A percentile compares a stretch with the other conserved stretches of the same genome.
phyloP scores from a whole-genome alignment of 2,329 filamentous ascomycete species.

The Fusarium denticulatum region DNA sequence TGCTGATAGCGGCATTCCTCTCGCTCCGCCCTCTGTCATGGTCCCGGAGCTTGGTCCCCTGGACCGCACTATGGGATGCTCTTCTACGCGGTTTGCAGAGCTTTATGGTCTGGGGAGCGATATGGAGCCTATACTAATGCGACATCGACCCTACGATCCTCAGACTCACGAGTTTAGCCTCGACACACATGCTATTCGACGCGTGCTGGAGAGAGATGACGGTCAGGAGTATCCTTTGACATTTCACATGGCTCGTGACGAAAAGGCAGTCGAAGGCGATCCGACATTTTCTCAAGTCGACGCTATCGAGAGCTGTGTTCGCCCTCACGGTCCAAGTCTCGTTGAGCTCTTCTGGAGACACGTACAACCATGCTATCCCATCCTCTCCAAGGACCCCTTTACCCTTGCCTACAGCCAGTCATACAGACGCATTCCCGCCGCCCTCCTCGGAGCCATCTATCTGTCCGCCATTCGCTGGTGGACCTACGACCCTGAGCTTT shows the following conservation, averaged over 20 bases:
- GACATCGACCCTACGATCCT: conserved; percentile 63
- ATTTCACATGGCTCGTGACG: conserved; percentile 48
- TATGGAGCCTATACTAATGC: conserved; percentile 49
- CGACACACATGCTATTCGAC: conserved; percentile 69
- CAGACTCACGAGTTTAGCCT: conserved; percentile 53
- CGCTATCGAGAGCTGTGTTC: conserved; percentile 67
- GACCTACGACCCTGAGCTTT: conserved; percentile 54
- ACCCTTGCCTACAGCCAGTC: conserved; percentile 62
- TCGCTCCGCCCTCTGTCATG: conserved; percentile 29
- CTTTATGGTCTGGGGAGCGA: conserved; percentile 48
- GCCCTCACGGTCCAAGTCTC: conserved; percentile 66
- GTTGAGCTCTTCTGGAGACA: conserved; percentile 71
- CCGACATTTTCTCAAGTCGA: conserved; percentile 41
- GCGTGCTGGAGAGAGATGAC: conserved; percentile 62
- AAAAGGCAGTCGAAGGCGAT: conserved; percentile 44
- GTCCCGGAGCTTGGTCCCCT: conserved; percentile 29
- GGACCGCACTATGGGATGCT: conserved; percentile 41
- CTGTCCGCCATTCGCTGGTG: conserved; percentile 65
- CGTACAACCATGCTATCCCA: conserved; percentile 63
- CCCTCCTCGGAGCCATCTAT: conserved; percentile 65
- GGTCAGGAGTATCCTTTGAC: conserved; percentile 47
- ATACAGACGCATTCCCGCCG: conserved; percentile 61
- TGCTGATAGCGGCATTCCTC: conserved; percentile 32
- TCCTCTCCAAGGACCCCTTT: conserved; percentile 64
- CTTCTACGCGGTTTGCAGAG: conserved; percentile 44